phyloP scores from a whole-genome alignment of 1,139 yeast genomes.

The Nakaseomyces glabratus region DNA sequence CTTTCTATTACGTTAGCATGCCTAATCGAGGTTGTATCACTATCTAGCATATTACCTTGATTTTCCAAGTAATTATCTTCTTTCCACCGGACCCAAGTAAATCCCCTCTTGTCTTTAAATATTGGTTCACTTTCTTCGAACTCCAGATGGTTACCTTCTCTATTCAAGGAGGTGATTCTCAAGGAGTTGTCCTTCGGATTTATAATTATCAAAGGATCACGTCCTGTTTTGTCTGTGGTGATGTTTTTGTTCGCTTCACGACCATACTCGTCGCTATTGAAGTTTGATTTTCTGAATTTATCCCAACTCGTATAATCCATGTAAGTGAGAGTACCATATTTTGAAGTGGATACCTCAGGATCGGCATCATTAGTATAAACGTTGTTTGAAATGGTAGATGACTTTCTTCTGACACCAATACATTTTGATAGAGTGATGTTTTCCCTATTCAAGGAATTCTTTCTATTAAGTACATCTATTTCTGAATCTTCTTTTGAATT shows the following conservation, averaged over 20 bases:
- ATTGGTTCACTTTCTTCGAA: slow-evolving; percentile 6
- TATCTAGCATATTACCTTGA: not conserved
- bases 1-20: slow-evolving; percentile 6
- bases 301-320: slow-evolving; percentile 4
- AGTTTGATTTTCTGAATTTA: slow-evolving; percentile 1
- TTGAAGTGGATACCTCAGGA: slow-evolving; percentile 1
- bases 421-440: slow-evolving; percentile 28
- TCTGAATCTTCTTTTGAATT: slow-evolving; percentile 8
- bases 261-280: not conserved
- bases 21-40: not conserved
- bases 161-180: slow-evolving; percentile 7
- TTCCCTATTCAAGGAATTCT: slow-evolving; percentile 13
- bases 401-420: slow-evolving; percentile 23
- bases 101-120: slow-evolving; percentile 5
- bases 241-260: not conserved
- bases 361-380: slow-evolving; percentile 20
- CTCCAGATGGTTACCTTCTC: slow-evolving; percentile 1
- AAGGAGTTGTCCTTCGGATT: slow-evolving; percentile 10
- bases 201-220: slow-evolving; percentile 8
- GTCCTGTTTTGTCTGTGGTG: not conserved
- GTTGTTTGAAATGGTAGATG: slow-evolving; percentile 29
- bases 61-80: not conserved
- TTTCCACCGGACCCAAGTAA: slow-evolving; percentile 7
- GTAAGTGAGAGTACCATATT: slow-evolving; percentile 10
- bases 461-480: slow-evolving; percentile 6